These are phyloP conservation scores for Populus hybrid DNA, from an alignment of 441 rosid species.

Conservation along the genomic window DNA sequence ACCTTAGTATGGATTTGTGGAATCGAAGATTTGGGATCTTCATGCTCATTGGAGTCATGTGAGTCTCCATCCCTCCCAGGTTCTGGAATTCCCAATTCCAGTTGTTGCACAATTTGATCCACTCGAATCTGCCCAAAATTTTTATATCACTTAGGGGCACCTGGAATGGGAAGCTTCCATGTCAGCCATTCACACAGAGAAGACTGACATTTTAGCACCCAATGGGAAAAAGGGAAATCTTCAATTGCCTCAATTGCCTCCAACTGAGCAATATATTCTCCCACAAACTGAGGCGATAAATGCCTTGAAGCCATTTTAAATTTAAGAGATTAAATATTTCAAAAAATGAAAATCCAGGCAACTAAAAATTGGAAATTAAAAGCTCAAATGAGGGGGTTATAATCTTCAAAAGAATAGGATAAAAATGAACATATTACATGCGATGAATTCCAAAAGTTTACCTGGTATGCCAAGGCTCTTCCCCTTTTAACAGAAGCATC, in stretches of 20 bases:
- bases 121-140: slow-evolving; percentile 92
- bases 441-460: slow-evolving; percentile 20
- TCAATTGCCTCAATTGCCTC: slow-evolving; percentile 45
- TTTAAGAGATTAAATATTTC: slow-evolving; percentile 4
- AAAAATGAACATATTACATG: background rate
- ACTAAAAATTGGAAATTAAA: background rate
- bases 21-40: slow-evolving; percentile 28
- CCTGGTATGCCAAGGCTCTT: slow-evolving; percentile 85
- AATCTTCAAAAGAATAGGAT: background rate
- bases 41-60: slow-evolving; percentile 29
- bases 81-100: slow-evolving; percentile 56
- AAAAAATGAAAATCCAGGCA: background rate
- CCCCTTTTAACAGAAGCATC: slow-evolving; percentile 59
- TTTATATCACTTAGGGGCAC: slow-evolving; percentile 67
- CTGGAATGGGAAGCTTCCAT: slow-evolving; percentile 67
- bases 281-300: slow-evolving; percentile 36
- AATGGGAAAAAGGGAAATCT: slow-evolving; percentile 31
- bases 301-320: slow-evolving; percentile 29
- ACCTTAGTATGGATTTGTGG: slow-evolving; percentile 38
- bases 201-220: slow-evolving; percentile 47
- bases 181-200: slow-evolving; percentile 55
- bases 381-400: background rate
- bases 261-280: slow-evolving; percentile 39
- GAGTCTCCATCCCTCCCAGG: slow-evolving; percentile 29
- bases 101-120: slow-evolving; percentile 63